Percentiles rank a stretch among this genome's conserved stretches.
These are phyloP conservation scores for Flaveria bidentis DNA, from an alignment of 129 eudicot species.

Conservation along the genomic window DNA sequence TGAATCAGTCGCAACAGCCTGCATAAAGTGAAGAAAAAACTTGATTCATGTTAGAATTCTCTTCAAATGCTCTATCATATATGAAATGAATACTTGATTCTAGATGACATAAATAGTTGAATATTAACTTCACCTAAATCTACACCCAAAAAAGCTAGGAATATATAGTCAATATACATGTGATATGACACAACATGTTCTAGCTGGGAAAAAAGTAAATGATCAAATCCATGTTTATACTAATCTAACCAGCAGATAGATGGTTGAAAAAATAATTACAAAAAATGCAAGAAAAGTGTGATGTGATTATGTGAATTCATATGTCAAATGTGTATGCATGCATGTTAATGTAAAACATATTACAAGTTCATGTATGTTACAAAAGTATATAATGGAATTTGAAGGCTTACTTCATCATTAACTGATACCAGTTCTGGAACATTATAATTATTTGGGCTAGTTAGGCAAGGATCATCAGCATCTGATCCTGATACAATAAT, in stretches of 20 bases:
- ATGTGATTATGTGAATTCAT: not conserved
- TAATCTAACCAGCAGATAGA: not conserved
- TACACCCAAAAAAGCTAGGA: not conserved
- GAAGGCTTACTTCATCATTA: slow-evolving; percentile 55
- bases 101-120: not conserved
- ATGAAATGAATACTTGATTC: not conserved
- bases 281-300: not conserved
- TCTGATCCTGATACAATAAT: slow-evolving; percentile 56
- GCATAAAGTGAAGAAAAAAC: slow-evolving; percentile 28
- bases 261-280: not conserved
- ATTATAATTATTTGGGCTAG: slow-evolving; percentile 39
- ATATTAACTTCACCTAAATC: not conserved
- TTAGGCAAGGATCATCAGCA: slow-evolving; percentile 48
- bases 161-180: not conserved
- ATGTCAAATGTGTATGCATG: not conserved
- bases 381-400: not conserved
- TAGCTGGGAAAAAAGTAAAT: not conserved
- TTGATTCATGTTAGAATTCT: not conserved
- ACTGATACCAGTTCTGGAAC: slow-evolving; percentile 42
- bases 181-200: not conserved
- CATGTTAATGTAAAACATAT: not conserved
- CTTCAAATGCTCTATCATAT: not conserved
- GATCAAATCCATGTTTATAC: not conserved
- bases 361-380: not conserved
- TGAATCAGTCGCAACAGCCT: slow-evolving; percentile 57